These are phyloP conservation scores for Camillea tinctor DNA, from an alignment of 2,329 filamentous ascomycete species.

Conservation along the genomic window DNA sequence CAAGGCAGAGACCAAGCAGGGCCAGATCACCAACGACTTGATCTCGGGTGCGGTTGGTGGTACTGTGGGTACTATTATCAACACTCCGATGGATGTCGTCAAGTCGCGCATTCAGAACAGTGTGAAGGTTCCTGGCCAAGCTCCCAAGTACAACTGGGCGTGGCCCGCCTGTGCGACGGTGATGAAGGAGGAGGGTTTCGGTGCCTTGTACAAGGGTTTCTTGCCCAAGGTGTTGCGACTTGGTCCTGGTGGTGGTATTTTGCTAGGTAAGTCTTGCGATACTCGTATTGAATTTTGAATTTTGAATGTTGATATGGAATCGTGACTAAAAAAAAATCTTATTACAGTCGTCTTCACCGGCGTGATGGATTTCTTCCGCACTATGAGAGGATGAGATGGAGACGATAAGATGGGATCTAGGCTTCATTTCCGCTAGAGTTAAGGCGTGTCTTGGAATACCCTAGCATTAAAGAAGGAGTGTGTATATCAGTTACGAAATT, in stretches of 20 bases:
- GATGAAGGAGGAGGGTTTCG: slow-evolving; percentile 88
- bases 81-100: slow-evolving; percentile 66
- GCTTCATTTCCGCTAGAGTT: neutral
- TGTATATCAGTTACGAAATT: slow-evolving; percentile 8
- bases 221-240: slow-evolving; percentile 84
- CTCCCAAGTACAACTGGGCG: slow-evolving; percentile 98
- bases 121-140: slow-evolving; percentile 73
- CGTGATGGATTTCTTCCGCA: slow-evolving; percentile 26
- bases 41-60: slow-evolving; percentile 85
- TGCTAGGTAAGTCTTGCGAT: slow-evolving; percentile 50
- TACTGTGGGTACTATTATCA: slow-evolving; percentile 82
- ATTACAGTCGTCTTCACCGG: slow-evolving; percentile 22
- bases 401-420: neutral
- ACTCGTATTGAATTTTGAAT: neutral
- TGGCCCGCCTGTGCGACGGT: slow-evolving; percentile 84
- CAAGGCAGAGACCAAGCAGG: slow-evolving; percentile 73
- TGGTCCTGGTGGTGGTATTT: slow-evolving; percentile 53
- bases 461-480: slow-evolving; percentile 4
- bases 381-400: slow-evolving; percentile 12
- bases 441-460: neutral
- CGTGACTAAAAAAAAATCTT: neutral
- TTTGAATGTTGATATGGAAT: neutral
- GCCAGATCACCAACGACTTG: slow-evolving; percentile 83
- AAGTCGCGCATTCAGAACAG: slow-evolving; percentile 98
- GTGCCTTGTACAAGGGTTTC: slow-evolving; percentile 96